phyloP scores from a whole-genome alignment of 2,329 filamentous ascomycete genomes.

The Aspergillus phoenicis region DNA sequence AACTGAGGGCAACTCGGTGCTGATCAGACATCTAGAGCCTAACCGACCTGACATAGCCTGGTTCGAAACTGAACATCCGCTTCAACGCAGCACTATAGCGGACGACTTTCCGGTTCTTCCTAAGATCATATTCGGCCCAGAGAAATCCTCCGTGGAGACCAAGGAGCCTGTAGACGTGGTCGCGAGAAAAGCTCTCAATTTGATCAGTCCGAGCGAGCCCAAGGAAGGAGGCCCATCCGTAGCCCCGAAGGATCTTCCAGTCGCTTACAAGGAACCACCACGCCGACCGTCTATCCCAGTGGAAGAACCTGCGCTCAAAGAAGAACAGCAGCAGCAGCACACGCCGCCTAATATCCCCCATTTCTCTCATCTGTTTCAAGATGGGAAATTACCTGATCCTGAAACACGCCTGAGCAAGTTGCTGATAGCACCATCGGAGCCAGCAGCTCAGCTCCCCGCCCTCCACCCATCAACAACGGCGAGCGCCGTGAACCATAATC shows the following conservation, averaged over 20 bases:
- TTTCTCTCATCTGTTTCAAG: not conserved
- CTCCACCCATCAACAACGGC: constrained; percentile 40
- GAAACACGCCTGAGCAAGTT: constrained; percentile 36
- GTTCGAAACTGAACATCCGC: constrained; percentile 56
- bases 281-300: not conserved
- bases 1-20: constrained; percentile 62
- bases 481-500: constrained; percentile 39
- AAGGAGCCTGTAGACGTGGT: not conserved
- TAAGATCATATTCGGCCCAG: constrained; percentile 42
- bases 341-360: constrained; percentile 25
- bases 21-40: constrained; percentile 67
- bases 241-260: not conserved
- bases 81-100: constrained; percentile 35
- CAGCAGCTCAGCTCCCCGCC: constrained; percentile 38
- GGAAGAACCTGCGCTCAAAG: constrained; percentile 1
- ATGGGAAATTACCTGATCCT: constrained; percentile 6
- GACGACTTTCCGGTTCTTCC: constrained; percentile 8
- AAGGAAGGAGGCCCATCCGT: not conserved
- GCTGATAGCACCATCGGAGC: constrained; percentile 36
- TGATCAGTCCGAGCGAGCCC: not conserved
- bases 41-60: constrained; percentile 67
- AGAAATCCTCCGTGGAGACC: constrained; percentile 28
- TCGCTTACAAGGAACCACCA: not conserved
- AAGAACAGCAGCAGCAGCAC: constrained; percentile 2
- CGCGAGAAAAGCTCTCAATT: not conserved